Conservation (phyloP, 2,329 filamentous ascomycete genomes). For the Xylaria sp. region DNA sequence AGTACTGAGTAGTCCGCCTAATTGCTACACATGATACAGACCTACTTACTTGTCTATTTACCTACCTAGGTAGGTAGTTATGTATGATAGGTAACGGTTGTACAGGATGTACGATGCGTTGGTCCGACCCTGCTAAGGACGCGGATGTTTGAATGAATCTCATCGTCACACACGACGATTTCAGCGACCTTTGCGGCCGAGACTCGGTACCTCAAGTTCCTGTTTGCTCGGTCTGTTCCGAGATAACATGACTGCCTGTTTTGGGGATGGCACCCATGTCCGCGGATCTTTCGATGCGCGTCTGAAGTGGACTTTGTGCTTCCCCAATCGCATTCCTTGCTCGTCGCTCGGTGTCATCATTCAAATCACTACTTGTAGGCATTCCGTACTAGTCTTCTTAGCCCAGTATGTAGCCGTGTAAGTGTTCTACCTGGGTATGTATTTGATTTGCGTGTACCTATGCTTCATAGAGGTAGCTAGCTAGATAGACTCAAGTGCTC, state of each 20-base stretch:
- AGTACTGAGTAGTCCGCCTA: too few relatives aligned
- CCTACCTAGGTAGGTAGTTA: too few relatives aligned
- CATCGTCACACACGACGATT: neutral
- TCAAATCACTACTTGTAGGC: too few relatives aligned
- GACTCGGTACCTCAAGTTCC: neutral
- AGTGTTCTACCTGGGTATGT: too few relatives aligned
- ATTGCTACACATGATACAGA: too few relatives aligned
- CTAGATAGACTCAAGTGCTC: neutral
- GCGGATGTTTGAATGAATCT: neutral
- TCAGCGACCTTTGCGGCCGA: neutral
- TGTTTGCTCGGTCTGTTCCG: neutral
- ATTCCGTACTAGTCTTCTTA: too few relatives aligned
- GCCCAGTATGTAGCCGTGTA: too few relatives aligned
- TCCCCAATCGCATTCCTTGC: neutral
- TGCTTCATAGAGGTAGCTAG: too few relatives aligned
- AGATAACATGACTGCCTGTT: constrained; percentile 2
- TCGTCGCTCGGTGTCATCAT: neutral
- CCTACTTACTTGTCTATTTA: too few relatives aligned
- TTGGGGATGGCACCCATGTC: neutral
- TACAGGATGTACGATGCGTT: neutral
- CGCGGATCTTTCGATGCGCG: constrained; percentile 2
- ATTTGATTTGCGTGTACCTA: neutral
- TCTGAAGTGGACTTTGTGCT: neutral
- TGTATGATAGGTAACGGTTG: neutral
- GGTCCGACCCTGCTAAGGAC: constrained; percentile 12